These are phyloP conservation scores for Zalaria sp. DNA, from an alignment of 2,329 filamentous ascomycete genomes.

Conservation along the genomic window DNA sequence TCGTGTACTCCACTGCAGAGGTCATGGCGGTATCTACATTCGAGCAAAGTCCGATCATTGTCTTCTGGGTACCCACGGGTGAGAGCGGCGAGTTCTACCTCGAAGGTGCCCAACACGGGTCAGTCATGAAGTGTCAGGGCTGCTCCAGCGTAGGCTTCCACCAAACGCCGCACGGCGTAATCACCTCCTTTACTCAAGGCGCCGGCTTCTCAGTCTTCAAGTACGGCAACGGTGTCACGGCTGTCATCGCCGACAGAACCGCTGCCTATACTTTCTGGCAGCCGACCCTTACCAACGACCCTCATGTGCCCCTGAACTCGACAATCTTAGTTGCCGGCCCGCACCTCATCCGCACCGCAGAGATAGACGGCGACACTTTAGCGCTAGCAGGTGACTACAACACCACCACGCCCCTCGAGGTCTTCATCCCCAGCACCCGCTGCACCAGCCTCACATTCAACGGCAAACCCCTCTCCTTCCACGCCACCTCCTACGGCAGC, in stretches of 20 bases:
- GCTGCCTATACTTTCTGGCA: constrained; percentile 45
- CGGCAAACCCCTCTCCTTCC: constrained; percentile 15
- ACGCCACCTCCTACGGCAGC: constrained; percentile 20
- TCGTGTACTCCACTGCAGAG: constrained; percentile 43
- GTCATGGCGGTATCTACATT: constrained; percentile 26
- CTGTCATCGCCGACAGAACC: constrained; percentile 38
- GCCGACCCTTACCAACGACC: constrained; percentile 31
- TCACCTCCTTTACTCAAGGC: constrained; percentile 11
- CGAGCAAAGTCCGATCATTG: constrained; percentile 21
- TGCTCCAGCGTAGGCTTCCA: constrained; percentile 30
- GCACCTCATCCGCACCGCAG: constrained; percentile 23
- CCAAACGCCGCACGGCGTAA: constrained; percentile 13
- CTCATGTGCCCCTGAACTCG: constrained; percentile 23
- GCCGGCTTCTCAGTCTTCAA: constrained; percentile 23
- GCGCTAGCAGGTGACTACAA: constrained; percentile 21
- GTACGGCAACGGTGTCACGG: constrained; percentile 35
- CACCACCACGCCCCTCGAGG: constrained; percentile 22
- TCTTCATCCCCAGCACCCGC: constrained; percentile 22
- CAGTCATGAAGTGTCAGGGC: constrained; percentile 16
- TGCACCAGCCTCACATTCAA: constrained; percentile 22
- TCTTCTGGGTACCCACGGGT: constrained; percentile 24
- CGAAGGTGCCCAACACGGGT: constrained; percentile 8
- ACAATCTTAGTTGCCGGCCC: constrained; percentile 25
- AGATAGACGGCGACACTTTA: constrained; percentile 19
- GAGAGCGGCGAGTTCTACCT: constrained; percentile 25